phyloP scores from a whole-genome alignment of 106 monocot species.

The Acorus calamus region DNA sequence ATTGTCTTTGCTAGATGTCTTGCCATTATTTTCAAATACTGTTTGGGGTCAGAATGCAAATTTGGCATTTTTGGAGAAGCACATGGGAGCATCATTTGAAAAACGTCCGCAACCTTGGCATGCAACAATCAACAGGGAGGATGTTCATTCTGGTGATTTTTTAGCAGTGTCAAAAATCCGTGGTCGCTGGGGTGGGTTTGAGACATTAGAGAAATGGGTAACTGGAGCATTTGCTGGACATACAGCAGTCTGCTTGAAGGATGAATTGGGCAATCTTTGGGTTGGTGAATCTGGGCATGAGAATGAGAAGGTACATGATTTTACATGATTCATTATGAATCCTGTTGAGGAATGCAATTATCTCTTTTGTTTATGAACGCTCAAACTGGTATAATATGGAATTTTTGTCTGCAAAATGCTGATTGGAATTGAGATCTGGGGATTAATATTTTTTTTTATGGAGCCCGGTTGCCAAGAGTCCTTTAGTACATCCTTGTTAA shows the following conservation, averaged over 20 bases:
- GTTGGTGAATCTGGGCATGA: slow-evolving; percentile 97
- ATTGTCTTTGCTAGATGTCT: slow-evolving; percentile 68
- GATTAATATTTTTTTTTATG: too few species aligned
- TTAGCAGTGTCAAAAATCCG: slow-evolving; percentile 87
- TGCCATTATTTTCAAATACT: slow-evolving; percentile 88
- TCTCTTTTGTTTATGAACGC: not conserved
- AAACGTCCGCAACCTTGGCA: slow-evolving; percentile 56
- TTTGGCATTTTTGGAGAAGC: slow-evolving; percentile 65
- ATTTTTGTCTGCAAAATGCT: too few species aligned
- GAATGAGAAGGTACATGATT: slow-evolving; percentile 67
- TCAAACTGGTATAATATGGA: too few species aligned
- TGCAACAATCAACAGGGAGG: slow-evolving; percentile 44
- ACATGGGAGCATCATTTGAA: slow-evolving; percentile 85
- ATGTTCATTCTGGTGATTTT: slow-evolving; percentile 90
- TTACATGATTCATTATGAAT: not conserved
- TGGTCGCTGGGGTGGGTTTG: slow-evolving; percentile 98
- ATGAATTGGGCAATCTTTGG: slow-evolving; percentile 86
- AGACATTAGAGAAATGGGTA: slow-evolving; percentile 96
- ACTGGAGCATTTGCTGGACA: slow-evolving; percentile 98
- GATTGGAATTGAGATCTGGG: too few species aligned
- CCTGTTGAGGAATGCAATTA: not conserved
- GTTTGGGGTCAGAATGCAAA: slow-evolving; percentile 92
- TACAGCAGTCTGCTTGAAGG: slow-evolving; percentile 93
- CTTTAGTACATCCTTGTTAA: too few species aligned
- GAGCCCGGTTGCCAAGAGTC: too few species aligned